A percentile compares a stretch with the other conserved stretches of the same genome.
Evolutionary conservation across 1,139 yeast species (phyloP).

Genomic region (Candida sojae): DNA sequence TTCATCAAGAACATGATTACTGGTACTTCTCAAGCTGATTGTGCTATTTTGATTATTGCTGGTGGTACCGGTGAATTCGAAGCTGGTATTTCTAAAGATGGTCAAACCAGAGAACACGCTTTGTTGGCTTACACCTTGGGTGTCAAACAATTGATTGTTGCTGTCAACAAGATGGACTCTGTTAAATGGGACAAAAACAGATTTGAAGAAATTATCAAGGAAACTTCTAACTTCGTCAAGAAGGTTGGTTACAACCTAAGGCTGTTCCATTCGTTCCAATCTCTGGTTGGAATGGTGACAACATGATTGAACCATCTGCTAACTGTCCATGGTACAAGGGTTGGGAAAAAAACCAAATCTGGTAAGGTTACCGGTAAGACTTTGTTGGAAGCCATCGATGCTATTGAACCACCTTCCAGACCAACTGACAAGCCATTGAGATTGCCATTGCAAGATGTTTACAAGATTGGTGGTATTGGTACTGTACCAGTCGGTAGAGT

Average conservation of each 20-base stretch:
- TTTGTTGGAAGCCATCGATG: slow-evolving; percentile 83
- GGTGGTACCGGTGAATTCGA: slow-evolving; percentile 95
- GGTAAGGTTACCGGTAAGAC: slow-evolving; percentile 83
- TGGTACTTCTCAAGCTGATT: slow-evolving; percentile 93
- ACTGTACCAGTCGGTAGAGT: slow-evolving; percentile 95
- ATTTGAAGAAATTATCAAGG: slow-evolving; percentile 81
- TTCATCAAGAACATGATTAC: slow-evolving; percentile 94
- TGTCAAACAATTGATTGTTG: slow-evolving; percentile 86
- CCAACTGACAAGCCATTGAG: slow-evolving; percentile 90
- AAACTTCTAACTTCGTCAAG: slow-evolving; percentile 85
- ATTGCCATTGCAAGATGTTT: slow-evolving; percentile 89
- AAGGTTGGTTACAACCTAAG: slow-evolving; percentile 92
- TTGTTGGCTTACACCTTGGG: slow-evolving; percentile 88
- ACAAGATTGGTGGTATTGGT: slow-evolving; percentile 93
- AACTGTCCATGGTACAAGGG: slow-evolving; percentile 95
- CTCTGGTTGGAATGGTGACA: slow-evolving; percentile 95
- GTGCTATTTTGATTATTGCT: slow-evolving; percentile 87
- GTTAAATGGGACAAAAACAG: slow-evolving; percentile 83
- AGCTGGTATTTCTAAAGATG: slow-evolving; percentile 36
- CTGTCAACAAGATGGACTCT: slow-evolving; percentile 93
- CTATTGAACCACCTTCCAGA: slow-evolving; percentile 83
- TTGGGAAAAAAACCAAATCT: slow-evolving; percentile 81
- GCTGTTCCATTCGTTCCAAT: slow-evolving; percentile 89
- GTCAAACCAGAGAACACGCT: slow-evolving; percentile 92
- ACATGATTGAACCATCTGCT: slow-evolving; percentile 81